Conservation (phyloP, 2,329 filamentous ascomycete genomes). For the Neofusicoccum laricinum region DNA sequence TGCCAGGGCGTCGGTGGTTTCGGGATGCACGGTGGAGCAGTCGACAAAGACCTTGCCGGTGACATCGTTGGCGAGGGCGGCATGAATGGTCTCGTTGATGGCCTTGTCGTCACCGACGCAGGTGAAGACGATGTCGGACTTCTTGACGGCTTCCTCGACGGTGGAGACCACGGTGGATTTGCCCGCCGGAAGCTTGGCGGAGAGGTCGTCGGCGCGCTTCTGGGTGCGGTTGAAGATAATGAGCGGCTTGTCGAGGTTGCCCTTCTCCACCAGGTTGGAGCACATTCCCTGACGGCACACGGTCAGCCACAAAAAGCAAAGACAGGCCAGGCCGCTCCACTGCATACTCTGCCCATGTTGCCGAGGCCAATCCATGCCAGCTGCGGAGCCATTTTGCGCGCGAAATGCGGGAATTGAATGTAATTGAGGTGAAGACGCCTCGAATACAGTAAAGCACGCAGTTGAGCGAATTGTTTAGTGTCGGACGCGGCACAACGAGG, state of each 20-base stretch:
- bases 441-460: background rate
- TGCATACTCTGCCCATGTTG: slow-evolving; percentile 76
- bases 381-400: slow-evolving; percentile 44
- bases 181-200: slow-evolving; percentile 56
- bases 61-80: slow-evolving; percentile 56
- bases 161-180: slow-evolving; percentile 64
- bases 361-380: slow-evolving; percentile 80
- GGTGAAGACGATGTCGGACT: slow-evolving; percentile 76
- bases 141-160: slow-evolving; percentile 63
- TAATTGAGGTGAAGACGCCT: background rate
- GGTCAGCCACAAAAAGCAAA: background rate
- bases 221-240: slow-evolving; percentile 78
- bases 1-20: slow-evolving; percentile 68
- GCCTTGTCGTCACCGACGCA: slow-evolving; percentile 78
- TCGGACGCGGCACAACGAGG: background rate
- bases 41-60: slow-evolving; percentile 78
- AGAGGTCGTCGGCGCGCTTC: slow-evolving; percentile 63
- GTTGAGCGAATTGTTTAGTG: background rate
- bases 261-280: slow-evolving; percentile 80
- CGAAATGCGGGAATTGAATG: background rate
- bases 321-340: background rate
- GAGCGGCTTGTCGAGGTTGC: slow-evolving; percentile 65
- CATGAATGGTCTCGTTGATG: slow-evolving; percentile 60
- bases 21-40: slow-evolving; percentile 83
- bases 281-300: slow-evolving; percentile 66